Conservation (phyloP, 768 basidiomycete genomes). For the Suillus subaureus region DNA sequence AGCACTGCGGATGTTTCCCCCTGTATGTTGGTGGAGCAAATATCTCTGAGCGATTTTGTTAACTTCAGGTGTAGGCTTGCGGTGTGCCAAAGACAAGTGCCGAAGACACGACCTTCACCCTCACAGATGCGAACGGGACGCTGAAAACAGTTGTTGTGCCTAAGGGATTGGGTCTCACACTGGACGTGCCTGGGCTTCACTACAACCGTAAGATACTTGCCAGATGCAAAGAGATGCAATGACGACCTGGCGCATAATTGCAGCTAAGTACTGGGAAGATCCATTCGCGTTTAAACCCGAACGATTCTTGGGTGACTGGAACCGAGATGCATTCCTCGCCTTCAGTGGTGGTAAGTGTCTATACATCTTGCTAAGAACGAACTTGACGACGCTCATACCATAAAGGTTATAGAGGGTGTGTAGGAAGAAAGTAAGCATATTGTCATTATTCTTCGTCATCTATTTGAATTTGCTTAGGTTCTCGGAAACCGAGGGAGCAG, state of each 20-base stretch:
- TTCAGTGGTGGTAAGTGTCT: constrained; percentile 44
- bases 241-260: not conserved
- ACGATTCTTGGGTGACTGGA: constrained; percentile 55
- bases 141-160: no score
- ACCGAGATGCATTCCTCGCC: constrained; percentile 55
- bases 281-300: constrained; percentile 40
- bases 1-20: constrained; percentile 33
- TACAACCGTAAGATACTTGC: no score
- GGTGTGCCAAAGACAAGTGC: constrained; percentile 46
- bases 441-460: not conserved
- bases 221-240: no score
- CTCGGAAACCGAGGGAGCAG: constrained; percentile 53
- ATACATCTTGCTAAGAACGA: not conserved
- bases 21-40: constrained; percentile 20
- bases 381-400: constrained; percentile 12
- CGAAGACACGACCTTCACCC: constrained; percentile 40
- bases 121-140: no score
- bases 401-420: constrained; percentile 43
- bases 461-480: constrained; percentile 35
- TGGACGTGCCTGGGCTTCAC: no score
- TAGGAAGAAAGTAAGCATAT: constrained; percentile 43
- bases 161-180: no score
- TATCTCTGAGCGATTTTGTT: not conserved
- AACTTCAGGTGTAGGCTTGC: constrained; percentile 33
- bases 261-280: constrained; percentile 42